Evolutionary conservation across 768 basidiomycete species (phyloP), one percentile per base, ranked within the genome.

Genomic region (Artomyces pyxidatus): DNA sequence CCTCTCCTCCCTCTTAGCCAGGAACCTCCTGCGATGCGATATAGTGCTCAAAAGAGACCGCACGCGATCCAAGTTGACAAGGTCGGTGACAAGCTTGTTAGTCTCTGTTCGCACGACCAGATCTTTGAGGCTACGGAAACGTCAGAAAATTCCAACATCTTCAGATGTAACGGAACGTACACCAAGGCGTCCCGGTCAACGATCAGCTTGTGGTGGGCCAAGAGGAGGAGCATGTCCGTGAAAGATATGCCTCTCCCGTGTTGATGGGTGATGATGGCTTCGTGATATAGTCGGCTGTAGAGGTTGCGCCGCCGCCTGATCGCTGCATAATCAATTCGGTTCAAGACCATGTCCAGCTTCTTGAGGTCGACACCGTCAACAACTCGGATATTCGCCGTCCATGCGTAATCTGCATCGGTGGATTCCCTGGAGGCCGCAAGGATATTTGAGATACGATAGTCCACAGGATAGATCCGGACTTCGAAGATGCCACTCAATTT

Each of bases 141-240:
- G 47, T 12, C 39, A 22, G 42, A 22, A 41, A 45, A 53, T n/a
- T n/a, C n/a, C n/a, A n/a, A n/a, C n/a, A n/a, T n/a, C n/a, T n/a
- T n/a, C 48, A 39, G 44, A 37, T 26, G 11, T 6, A 12, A 25
- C 9, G 17, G 21, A 4, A 77, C 89, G 62, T 64, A 95, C 94
- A 82, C 77, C 22, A 98, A 68, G 12, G 94, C 94, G 26, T 91
- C 87, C 23, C 78, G 79, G 65, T 96, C 92, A 43, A 89, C 77
- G 54, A 97, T 91, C 45, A 98, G 68, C 64, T 89, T 93, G 68
- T 97, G 84, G 62, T 96, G 95, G 1, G 89, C 85, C 35, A 98
- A 69, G 39, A 97, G 68, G 28, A 87, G 62, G 3, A 98, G 75
- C 88, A 95, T 95, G 39, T 81, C 78, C 1, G 83, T 88, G 71